A percentile compares a stretch with the other conserved stretches of the same genome.
Evolutionary conservation across 257 asterid species (phyloP).

Genomic region (Linaria vulgaris): DNA sequence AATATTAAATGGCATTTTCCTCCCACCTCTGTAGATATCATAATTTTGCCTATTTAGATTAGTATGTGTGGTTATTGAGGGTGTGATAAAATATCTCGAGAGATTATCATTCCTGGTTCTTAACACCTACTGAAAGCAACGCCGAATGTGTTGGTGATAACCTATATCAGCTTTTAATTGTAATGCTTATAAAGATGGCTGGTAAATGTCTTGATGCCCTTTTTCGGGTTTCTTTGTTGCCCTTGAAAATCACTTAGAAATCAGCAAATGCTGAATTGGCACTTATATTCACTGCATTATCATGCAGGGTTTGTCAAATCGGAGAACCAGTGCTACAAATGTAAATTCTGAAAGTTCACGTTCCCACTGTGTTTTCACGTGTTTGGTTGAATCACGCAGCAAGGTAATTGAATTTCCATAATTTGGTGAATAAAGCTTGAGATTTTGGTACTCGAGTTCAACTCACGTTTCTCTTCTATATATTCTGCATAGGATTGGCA

Average conservation of each 20-base stretch:
- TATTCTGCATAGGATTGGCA: slow-evolving; percentile 2
- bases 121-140: neutral
- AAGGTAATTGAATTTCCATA: slow-evolving; percentile 57
- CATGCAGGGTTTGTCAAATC: slow-evolving; percentile 84
- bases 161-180: slow-evolving; percentile 15
- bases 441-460: slow-evolving; percentile 5
- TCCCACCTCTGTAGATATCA: slow-evolving; percentile 1
- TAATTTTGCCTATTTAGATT: slow-evolving; percentile 1
- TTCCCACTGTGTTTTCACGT: slow-evolving; percentile 96
- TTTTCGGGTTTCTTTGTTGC: slow-evolving; percentile 1
- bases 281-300: slow-evolving; percentile 23
- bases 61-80: neutral
- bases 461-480: slow-evolving; percentile 6
- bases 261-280: slow-evolving; percentile 10
- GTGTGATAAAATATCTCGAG: neutral
- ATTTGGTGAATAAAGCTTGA: slow-evolving; percentile 18
- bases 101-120: slow-evolving; percentile 2
- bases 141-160: slow-evolving; percentile 5
- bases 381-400: slow-evolving; percentile 94
- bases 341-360: slow-evolving; percentile 98
- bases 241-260: slow-evolving; percentile 21
- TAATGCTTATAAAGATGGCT: slow-evolving; percentile 8
- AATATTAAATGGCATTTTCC: slow-evolving; percentile 7
- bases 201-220: slow-evolving; percentile 13
- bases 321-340: slow-evolving; percentile 88